Conservation (phyloP, 257 asterid species). For the Avicennia marina region DNA sequence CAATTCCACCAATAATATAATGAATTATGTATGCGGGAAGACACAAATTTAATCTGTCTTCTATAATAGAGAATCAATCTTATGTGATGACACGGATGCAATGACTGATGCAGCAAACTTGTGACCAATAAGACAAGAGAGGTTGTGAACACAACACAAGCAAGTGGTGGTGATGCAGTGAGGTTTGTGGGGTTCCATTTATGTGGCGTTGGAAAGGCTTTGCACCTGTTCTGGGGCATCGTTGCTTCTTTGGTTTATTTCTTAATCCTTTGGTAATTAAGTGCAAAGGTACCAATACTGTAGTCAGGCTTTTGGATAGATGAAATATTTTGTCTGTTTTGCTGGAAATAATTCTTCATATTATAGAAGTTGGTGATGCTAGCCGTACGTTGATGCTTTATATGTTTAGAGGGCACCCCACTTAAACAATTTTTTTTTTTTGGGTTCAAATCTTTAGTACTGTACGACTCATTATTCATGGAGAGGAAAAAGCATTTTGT, state of each 20-base stretch:
- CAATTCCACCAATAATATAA: too few species aligned
- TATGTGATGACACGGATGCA: too few species aligned
- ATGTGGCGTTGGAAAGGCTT: slow-evolving; percentile 19
- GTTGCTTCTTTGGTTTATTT: slow-evolving; percentile 37
- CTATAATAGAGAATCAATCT: too few species aligned
- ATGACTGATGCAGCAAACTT: slow-evolving; percentile 58
- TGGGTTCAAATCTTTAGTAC: slow-evolving; percentile 24
- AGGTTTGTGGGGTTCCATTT: slow-evolving; percentile 28
- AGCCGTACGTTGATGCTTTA: slow-evolving; percentile 18
- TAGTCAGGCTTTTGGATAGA: slow-evolving; percentile 16
- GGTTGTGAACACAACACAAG: slow-evolving; percentile 60
- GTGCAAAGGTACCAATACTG: slow-evolving; percentile 29
- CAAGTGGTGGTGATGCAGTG: slow-evolving; percentile 50
- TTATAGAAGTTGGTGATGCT: slow-evolving; percentile 5
- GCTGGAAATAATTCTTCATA: slow-evolving; percentile 8
- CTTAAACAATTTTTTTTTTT: slow-evolving; percentile 26
- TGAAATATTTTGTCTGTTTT: slow-evolving; percentile 15
- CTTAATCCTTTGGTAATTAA: slow-evolving; percentile 40
- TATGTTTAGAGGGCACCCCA: slow-evolving; percentile 26
- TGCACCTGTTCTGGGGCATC: slow-evolving; percentile 27
- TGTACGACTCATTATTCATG: slow-evolving; percentile 2
- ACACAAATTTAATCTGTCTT: too few species aligned
- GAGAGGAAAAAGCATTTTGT: background rate
- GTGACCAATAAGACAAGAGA: slow-evolving; percentile 53
- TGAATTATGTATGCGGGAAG: too few species aligned